Base-by-base conservation (phyloP, 768 basidiomycete species). In the Clavaria fumosa region DNA sequence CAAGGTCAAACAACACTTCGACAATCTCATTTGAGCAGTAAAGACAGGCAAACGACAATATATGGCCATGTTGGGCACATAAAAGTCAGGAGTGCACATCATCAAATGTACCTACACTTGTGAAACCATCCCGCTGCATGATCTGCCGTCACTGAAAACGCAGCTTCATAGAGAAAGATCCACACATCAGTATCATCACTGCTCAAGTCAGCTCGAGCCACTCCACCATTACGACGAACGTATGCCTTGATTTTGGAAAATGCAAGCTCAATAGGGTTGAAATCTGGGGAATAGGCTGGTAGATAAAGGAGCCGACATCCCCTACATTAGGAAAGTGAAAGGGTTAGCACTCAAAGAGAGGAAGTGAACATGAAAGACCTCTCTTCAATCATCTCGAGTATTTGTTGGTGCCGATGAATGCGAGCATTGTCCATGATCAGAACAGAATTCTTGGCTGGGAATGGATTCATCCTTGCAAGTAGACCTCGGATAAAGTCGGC, bases 381-480 rank as follows among this genome's bases (percentile, higher is more conserved):
- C 11, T 42, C 45, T 37, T 58, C 49, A 33, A 60, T 47, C 35
- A 59, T 41, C n/a, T 56, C 52, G 2, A 28, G 35, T 3, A 65
- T 40, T 1, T 43, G 43, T 0, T 43, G 37, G 18, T 43, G 39
- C 23, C 62, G 50, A 41, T 65, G 60, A 14, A 62, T 60, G 1
- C 35, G 18, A 6, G 55, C 55, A 44, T 62, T 63, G 39, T 63
- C 62, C 54, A 64, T 59, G 1, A 64, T 47, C 23, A 64, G 40
- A 1, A 63, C 59, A 5, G 55, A 61, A 7, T 62, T 58, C 2
- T 44, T 45, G 0, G 20, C 41, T 0, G 59, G 62, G 34, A 43
- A 64, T 1, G 56, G 60, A 14, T 60, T 41, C 64, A 66, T 66
- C 2, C 41, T 24, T 19, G 52, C 47, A 1, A 66, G 53, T 0